Percentiles rank a stretch among this genome's conserved stretches.
phyloP scores from a whole-genome alignment of 129 eudicot genomes.

The Logfia minima region DNA sequence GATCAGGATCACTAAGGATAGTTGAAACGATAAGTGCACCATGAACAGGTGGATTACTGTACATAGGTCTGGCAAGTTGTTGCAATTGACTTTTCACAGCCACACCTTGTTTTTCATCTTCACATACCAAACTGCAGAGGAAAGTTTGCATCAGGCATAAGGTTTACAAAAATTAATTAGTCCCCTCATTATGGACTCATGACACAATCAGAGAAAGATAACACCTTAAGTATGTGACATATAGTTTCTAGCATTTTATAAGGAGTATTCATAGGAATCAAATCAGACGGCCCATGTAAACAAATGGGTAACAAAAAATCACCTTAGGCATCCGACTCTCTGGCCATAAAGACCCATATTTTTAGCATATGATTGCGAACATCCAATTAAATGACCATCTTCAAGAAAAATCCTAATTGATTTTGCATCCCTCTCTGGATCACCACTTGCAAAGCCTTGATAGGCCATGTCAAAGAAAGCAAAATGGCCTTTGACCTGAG shows the following conservation, averaged over 20 bases:
- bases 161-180: not conserved
- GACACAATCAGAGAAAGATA: not conserved
- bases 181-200: not conserved
- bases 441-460: conserved; percentile 99
- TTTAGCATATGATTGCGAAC: conserved; percentile 93
- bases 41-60: conserved; percentile 92
- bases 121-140: conserved; percentile 69
- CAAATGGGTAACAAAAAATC: conserved; percentile 14
- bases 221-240: no score
- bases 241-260: not conserved
- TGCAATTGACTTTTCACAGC: conserved; percentile 92
- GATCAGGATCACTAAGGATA: conserved; percentile 70
- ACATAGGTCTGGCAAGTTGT: conserved; percentile 95
- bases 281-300: not conserved
- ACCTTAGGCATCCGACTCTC: conserved; percentile 97
- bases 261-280: not conserved
- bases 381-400: conserved; percentile 87
- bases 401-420: conserved; percentile 89
- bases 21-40: conserved; percentile 80
- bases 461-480: conserved; percentile 99
- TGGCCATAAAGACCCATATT: conserved; percentile 99
- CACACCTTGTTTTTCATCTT: conserved; percentile 79
- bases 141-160: conserved; percentile 11
- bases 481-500: conserved; percentile 90
- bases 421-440: conserved; percentile 89